Percentiles rank a stretch among this genome's conserved stretches.
Evolutionary conservation across 2,329 filamentous ascomycete species (phyloP).

Genomic region (Colletotrichum tanaceti): DNA sequence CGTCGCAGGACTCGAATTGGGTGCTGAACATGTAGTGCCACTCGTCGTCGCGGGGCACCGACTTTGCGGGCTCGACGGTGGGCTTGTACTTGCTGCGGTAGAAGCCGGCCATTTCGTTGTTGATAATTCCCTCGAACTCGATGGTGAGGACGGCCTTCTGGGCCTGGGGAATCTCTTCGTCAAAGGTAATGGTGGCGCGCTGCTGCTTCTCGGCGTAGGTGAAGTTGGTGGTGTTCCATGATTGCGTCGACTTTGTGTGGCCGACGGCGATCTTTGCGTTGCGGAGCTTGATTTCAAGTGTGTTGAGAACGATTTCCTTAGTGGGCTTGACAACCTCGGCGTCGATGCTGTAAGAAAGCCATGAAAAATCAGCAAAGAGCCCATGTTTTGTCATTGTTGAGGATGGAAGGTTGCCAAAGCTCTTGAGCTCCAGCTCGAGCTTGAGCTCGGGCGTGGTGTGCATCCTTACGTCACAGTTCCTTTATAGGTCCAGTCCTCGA

Average conservation of each 20-base stretch:
- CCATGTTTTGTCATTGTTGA: slow-evolving; percentile 10
- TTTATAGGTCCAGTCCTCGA: slow-evolving; percentile 79
- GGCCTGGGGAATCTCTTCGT: slow-evolving; percentile 74
- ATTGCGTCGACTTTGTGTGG: slow-evolving; percentile 66
- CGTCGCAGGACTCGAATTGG: slow-evolving; percentile 97
- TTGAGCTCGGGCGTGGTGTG: slow-evolving; percentile 26
- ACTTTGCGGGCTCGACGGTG: slow-evolving; percentile 74
- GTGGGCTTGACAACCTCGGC: slow-evolving; percentile 77
- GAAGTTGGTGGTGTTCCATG: slow-evolving; percentile 73
- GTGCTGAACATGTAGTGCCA: slow-evolving; percentile 88
- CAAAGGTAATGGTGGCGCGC: slow-evolving; percentile 82
- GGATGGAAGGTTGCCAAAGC: not conserved
- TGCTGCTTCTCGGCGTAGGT: slow-evolving; percentile 86
- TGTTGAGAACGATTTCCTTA: slow-evolving; percentile 84
- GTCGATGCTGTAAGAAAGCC: slow-evolving; percentile 69
- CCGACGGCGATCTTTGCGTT: slow-evolving; percentile 70
- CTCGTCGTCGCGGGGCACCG: slow-evolving; percentile 79
- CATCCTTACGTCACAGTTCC: slow-evolving; percentile 73
- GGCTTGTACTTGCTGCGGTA: slow-evolving; percentile 96
- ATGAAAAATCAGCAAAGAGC: slow-evolving; percentile 2
- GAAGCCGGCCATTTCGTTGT: slow-evolving; percentile 93
- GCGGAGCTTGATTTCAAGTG: slow-evolving; percentile 83
- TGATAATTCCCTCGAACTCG: slow-evolving; percentile 83
- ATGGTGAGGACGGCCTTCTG: slow-evolving; percentile 75
- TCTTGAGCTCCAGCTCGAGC: not conserved